Conservation (phyloP, 106 monocot species). For the Allium fistulosum region DNA sequence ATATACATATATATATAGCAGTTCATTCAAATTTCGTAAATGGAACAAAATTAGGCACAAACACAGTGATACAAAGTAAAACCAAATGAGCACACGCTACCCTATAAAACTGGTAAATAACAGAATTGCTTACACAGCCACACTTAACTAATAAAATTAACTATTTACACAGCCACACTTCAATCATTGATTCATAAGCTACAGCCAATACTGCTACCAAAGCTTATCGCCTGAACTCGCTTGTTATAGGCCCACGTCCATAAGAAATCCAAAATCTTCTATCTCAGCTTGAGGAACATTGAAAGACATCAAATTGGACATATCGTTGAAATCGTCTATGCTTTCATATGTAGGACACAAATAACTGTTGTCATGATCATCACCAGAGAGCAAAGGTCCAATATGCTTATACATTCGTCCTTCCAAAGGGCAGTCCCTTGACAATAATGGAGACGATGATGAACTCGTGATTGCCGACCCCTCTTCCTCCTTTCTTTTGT, state of each 20-base stretch:
- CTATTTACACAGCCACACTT: not conserved
- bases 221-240: conserved; percentile 15
- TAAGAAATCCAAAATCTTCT: conserved; percentile 10
- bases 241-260: conserved; percentile 4
- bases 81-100: no score
- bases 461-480: not conserved
- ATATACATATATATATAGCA: no score
- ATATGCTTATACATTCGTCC: not conserved
- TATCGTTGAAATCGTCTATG: not conserved
- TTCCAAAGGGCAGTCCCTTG: not conserved
- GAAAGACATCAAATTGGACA: conserved; percentile 14
- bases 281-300: conserved; percentile 19
- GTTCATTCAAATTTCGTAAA: no score
- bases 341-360: not conserved
- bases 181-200: not conserved
- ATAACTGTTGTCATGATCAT: not conserved
- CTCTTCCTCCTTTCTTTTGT: conserved; percentile 42
- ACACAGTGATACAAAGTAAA: no score
- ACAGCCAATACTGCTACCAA: not conserved
- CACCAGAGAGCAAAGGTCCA: not conserved
- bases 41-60: no score
- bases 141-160: not conserved
- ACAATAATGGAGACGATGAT: not conserved
- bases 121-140: no score
- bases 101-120: no score